Base-by-base conservation (phyloP, 1,284 basidiomycete species). In the Tremellales sp. region DNA sequence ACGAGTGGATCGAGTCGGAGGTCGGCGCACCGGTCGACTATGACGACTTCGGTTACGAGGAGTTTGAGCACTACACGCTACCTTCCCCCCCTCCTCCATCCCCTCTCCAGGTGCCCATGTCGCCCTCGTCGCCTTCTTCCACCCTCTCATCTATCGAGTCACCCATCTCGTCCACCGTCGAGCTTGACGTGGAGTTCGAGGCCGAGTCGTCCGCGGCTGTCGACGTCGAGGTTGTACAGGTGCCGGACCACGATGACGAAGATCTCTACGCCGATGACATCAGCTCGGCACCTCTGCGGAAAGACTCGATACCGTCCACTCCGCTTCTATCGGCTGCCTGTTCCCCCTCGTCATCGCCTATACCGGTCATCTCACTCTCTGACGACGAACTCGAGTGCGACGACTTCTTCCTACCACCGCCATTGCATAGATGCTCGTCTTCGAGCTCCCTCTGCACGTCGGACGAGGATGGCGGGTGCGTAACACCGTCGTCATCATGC, bases 1-100 rank as follows among this genome's bases (percentile, higher is more conserved):
- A 58, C 46, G 58, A 57, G 39, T 64, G 61, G 60, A 53, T 52
- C 33, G 65, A 69, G 45, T 56, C 55, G 10, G 54, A 51, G 7
- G 66, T 67, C 13, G 52, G 51, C 3, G 36, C 46, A 3, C 52
- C 55, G 3, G 52, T 52, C 11, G 55, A 57, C 41, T 47, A 52
- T 17, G 25, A 47, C 23, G 56, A 56, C 25, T 53, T 48, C 52
- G 59, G 56, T 29, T 49, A 56, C 48, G 57, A 59, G 29, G 54
- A 57, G 27, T 52, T 57, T 21, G 53, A 63, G 45, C 57, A 62
- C 10, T 63, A 54, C 54, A 61, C 59, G 17, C 51, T 65, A 41
- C 49, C 54, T 10, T 42, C 43, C 10, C 45, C 45, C 10, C 13
- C 40, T 12, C 27, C 49, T 19, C 19, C 8, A 33, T 40, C 39